Evolutionary conservation across 2,329 filamentous ascomycete species (phyloP).

Genomic region (Hymenoscyphus fraxineus): DNA sequence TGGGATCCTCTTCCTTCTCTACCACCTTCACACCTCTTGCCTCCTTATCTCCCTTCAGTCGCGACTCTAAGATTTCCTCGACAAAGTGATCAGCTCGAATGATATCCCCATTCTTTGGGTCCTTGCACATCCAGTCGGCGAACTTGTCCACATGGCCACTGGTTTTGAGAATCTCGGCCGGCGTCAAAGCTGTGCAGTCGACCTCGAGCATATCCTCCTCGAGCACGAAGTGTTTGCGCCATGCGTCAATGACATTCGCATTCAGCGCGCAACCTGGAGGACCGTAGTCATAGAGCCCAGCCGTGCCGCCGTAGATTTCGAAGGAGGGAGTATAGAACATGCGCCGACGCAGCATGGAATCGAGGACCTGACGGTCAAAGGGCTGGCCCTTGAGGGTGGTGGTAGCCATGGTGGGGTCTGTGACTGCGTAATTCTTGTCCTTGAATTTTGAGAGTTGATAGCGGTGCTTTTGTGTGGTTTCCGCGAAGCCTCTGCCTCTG

Average conservation of each 20-base stretch:
- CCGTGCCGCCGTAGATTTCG: constrained; percentile 89
- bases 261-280: constrained; percentile 64
- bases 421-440: constrained; percentile 22
- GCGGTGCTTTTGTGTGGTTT: constrained; percentile 33
- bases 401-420: constrained; percentile 48
- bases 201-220: constrained; percentile 73
- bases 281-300: constrained; percentile 72
- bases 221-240: constrained; percentile 71
- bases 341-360: constrained; percentile 80
- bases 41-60: constrained; percentile 87
- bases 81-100: constrained; percentile 95
- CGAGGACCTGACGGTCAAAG: constrained; percentile 77
- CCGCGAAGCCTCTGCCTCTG: constrained; percentile 38
- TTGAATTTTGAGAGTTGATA: constrained; percentile 36
- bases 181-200: constrained; percentile 87
- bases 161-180: constrained; percentile 90
- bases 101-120: constrained; percentile 95
- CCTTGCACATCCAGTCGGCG: constrained; percentile 95
- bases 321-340: constrained; percentile 95
- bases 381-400: constrained; percentile 87
- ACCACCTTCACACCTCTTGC: constrained; percentile 80
- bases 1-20: constrained; percentile 66
- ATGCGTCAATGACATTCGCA: constrained; percentile 66
- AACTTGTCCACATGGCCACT: constrained; percentile 97
- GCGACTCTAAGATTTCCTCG: constrained; percentile 83